Base-by-base conservation (phyloP, 1,284 basidiomycete genomes). In the Vanrija pseudolonga region DNA sequence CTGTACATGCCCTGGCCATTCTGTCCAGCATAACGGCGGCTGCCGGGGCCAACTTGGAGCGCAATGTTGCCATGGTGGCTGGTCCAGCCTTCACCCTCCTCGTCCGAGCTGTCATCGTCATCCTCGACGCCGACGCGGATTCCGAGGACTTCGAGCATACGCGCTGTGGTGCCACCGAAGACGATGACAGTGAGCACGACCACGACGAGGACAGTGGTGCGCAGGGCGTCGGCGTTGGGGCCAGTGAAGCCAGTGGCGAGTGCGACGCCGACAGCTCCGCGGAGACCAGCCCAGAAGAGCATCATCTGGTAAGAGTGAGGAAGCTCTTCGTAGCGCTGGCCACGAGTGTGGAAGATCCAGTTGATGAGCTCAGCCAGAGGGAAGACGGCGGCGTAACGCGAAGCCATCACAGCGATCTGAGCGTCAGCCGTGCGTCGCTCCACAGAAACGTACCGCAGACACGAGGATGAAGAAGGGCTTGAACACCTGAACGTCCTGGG, bases 261-360 rank as follows among this genome's bases (percentile, higher is more conserved):
- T 4, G 95, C 95, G 22, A 98, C 96, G 22, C 96, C 95, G 38
- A 98, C 95, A 0, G 95, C 95, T 51, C 95, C 95, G 32, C 95
- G 83, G 48, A 98, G 79, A 8, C 96, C 96, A 0, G 95, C 95
- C 96, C 95, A 99, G 78, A 98, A 98, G 19, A 98, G 79, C 94
- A 96, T 93, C 90, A 94, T 93, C 68, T 95, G 92, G 66, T 96
- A 95, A 17, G 90, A 92, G 72, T 96, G 92, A 0, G 93, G 92
- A 4, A 96, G 79, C 66, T 95, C 92, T 62, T 95, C 91, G 26
- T 81, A 77, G 36, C 90, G 82, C 65, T 92, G 89, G 1, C 90
- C 90, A 1, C 92, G 84, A 3, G 86, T 87, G 53, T 89, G 86
- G 80, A 90, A 90, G 59, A 82, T 62, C 62, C 95, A 82, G 77